A percentile compares a stretch with the other conserved stretches of the same genome.
These are phyloP conservation scores for Colletotrichum sp. DNA, from an alignment of 2,329 filamentous ascomycete genomes.

Conservation along the genomic window DNA sequence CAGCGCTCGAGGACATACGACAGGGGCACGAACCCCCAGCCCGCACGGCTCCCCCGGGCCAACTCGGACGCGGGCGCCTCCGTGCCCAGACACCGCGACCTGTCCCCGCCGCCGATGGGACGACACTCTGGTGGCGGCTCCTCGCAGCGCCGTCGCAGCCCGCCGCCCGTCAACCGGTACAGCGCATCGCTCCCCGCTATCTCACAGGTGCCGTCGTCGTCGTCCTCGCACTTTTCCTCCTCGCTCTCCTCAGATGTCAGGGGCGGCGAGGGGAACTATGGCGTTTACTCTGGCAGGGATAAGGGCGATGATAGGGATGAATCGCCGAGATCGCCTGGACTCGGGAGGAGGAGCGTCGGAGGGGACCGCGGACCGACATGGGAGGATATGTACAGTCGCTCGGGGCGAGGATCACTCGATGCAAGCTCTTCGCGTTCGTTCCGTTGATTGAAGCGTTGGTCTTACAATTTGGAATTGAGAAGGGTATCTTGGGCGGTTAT, in stretches of 20 bases:
- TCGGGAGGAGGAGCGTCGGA: not conserved
- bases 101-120: conserved; percentile 3
- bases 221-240: not conserved
- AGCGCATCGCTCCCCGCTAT: conserved; percentile 7
- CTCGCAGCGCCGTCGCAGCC: not conserved
- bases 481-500: not conserved
- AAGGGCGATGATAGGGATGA: not conserved
- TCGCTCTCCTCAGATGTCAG: not conserved
- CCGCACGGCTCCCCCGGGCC: not conserved
- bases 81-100: not conserved
- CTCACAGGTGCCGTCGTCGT: not conserved
- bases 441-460: not conserved
- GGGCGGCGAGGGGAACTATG: not conserved
- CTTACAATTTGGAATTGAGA: too few relatives aligned
- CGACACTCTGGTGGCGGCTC: not conserved
- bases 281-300: not conserved
- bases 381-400: conserved; percentile 3
- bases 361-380: not conserved
- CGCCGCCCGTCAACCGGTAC: conserved; percentile 2
- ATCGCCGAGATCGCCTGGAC: not conserved
- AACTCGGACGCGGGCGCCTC: conserved; percentile 7
- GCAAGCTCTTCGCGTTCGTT: not conserved
- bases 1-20: conserved; percentile 6
- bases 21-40: not conserved
- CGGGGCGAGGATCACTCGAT: not conserved